These are phyloP conservation scores for Rhodotorula diobovata DNA, from an alignment of 768 basidiomycete species.

Conservation along the genomic window DNA sequence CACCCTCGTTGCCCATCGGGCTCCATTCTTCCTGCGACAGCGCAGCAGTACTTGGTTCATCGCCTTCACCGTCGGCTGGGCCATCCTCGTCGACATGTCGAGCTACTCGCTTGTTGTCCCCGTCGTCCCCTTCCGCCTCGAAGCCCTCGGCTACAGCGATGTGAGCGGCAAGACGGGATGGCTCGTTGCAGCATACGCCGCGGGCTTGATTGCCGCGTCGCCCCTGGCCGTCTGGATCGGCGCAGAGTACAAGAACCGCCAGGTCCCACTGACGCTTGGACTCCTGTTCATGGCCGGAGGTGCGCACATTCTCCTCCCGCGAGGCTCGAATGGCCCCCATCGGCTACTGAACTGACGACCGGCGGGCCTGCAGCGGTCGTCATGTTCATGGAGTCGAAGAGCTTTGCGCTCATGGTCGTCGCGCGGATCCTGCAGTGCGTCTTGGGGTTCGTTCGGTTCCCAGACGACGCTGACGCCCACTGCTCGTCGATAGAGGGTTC, in stretches of 20 bases:
- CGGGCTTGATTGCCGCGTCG: conserved; percentile 34
- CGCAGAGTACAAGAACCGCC: conserved; percentile 27
- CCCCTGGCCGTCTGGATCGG: conserved; percentile 25
- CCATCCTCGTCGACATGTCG: conserved; percentile 29
- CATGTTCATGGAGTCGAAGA: background rate
- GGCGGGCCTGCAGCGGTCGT: background rate
- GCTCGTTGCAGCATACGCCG: conserved; percentile 40
- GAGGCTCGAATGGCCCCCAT: too few species aligned
- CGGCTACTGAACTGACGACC: background rate
- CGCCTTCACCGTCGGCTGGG: conserved; percentile 19
- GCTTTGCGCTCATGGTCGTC: conserved; percentile 21
- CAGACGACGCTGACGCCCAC: background rate
- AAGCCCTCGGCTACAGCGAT: conserved; percentile 34
- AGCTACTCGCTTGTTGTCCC: conserved; percentile 30
- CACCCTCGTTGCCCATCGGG: background rate
- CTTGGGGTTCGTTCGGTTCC: conserved; percentile 27
- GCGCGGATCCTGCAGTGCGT: conserved; percentile 32
- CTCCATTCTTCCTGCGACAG: conserved; percentile 3
- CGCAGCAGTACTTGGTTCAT: conserved; percentile 21
- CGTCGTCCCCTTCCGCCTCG: conserved; percentile 40
- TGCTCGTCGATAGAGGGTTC: background rate
- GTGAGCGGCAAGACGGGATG: conserved; percentile 39
- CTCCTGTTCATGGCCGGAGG: conserved; percentile 40
- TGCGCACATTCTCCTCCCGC: background rate
- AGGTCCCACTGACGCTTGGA: conserved; percentile 27